Percentiles rank a stretch among this genome's conserved stretches.
Evolutionary conservation across 768 basidiomycete species (phyloP).

Genomic region (Strobilomyces echinocephalus): DNA sequence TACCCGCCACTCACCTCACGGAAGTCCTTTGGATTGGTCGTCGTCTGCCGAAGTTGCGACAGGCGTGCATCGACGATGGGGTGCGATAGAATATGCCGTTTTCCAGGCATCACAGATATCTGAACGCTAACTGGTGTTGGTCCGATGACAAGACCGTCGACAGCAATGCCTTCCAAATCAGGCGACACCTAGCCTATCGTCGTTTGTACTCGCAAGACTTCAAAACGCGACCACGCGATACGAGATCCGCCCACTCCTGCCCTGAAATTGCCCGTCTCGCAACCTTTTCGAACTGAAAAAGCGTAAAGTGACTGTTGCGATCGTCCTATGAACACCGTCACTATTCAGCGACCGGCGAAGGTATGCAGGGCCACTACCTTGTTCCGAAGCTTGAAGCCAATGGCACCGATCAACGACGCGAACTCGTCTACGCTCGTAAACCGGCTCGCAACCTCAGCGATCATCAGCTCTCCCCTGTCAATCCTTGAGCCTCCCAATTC

Average conservation of each 20-base stretch:
- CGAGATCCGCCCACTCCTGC: conserved; percentile 56
- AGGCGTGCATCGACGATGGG: conserved; percentile 71
- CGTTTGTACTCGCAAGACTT: conserved; percentile 94
- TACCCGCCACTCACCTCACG: conserved; percentile 52
- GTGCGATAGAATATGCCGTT: conserved; percentile 56
- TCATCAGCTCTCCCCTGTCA: conserved; percentile 70
- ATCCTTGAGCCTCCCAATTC: conserved; percentile 7
- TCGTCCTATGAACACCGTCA: conserved; percentile 52
- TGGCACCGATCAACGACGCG: conserved; percentile 49
- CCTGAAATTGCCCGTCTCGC: conserved; percentile 42
- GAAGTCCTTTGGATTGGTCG: conserved; percentile 68
- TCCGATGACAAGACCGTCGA: background rate
- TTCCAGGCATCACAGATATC: conserved; percentile 27
- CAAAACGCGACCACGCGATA: conserved; percentile 52
- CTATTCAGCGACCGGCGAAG: background rate
- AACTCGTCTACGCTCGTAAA: conserved; percentile 70
- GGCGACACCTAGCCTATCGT: conserved; percentile 37
- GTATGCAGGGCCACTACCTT: conserved; percentile 45
- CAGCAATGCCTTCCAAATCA: background rate
- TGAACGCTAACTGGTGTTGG: background rate
- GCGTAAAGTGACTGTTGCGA: conserved; percentile 77
- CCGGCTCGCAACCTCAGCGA: conserved; percentile 87
- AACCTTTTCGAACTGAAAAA: conserved; percentile 75
- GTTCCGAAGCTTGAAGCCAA: conserved; percentile 69
- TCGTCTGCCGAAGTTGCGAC: conserved; percentile 59